phyloP scores from a whole-genome alignment of 1,139 yeast species.

The Chernovozyma sophiae-reginae region DNA sequence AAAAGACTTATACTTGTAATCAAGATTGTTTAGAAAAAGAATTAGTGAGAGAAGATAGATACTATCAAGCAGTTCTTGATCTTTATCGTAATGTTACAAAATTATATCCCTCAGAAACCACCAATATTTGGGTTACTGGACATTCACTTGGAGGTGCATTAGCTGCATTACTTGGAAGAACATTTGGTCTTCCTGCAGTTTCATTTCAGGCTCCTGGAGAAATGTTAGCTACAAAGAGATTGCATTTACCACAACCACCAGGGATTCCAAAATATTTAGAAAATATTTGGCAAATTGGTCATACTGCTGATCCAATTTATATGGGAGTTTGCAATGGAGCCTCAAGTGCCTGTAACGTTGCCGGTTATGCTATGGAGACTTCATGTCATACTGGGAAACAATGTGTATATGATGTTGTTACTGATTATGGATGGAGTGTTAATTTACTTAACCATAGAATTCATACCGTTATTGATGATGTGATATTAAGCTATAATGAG shows the following conservation, averaged over 20 bases:
- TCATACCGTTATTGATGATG: constrained; percentile 84
- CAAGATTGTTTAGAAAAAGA: constrained; percentile 83
- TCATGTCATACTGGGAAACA: constrained; percentile 89
- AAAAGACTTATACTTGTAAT: constrained; percentile 81
- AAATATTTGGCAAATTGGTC: constrained; percentile 92
- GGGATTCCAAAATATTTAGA: constrained; percentile 78
- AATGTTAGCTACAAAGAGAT: constrained; percentile 69
- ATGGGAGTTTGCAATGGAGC: constrained; percentile 98
- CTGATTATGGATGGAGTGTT: constrained; percentile 89
- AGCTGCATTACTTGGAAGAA: constrained; percentile 76
- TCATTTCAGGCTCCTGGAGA: constrained; percentile 96
- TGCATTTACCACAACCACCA: constrained; percentile 92
- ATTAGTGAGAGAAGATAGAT: constrained; percentile 68
- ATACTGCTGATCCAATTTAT: constrained; percentile 94
- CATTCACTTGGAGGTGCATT: constrained; percentile 94
- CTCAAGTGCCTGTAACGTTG: constrained; percentile 82
- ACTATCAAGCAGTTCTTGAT: constrained; percentile 77
- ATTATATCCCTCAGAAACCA: constrained; percentile 60
- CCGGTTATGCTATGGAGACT: constrained; percentile 97
- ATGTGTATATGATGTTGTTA: constrained; percentile 87
- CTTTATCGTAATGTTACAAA: constrained; percentile 68
- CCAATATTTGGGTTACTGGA: constrained; percentile 85
- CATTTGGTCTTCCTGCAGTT: constrained; percentile 86
- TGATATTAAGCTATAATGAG: constrained; percentile 65
- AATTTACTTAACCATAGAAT: constrained; percentile 85